Base-by-base conservation (phyloP, 1,139 yeast genomes). In the Scheffersomyces insectosa region DNA sequence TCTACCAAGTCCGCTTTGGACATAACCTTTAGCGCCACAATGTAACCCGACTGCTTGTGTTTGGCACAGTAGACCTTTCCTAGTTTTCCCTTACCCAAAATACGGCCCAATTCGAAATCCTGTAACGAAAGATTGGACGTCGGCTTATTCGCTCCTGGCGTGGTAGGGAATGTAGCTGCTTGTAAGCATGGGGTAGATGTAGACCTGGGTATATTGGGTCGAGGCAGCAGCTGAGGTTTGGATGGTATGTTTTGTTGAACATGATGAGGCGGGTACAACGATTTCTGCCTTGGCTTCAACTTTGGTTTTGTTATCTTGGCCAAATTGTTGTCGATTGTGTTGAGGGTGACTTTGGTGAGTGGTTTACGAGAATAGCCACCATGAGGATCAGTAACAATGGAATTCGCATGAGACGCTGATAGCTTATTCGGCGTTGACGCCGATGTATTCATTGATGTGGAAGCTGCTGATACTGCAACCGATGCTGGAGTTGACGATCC, bases 21-120 rank as follows among this genome's bases (percentile, higher is more conserved):
- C 96, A 93, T 88, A 5, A 86, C 95, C 60, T 93, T 93, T 53
- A 93, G 68, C 0, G 99, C 99, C 62, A 95, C 88, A 2, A 93
- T 74, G 55, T 81, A 88, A 1, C 95, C 96, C 0, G 89, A 78
- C 28, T 66, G 56, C 53, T 79, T 83, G 59, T 91, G 97, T 46
- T 79, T 76, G 11, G 87, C 98, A 57, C 96, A 88, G 63, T 90
- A 91, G 0, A 93, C 99, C 53, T 82, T 83, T 3, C 99, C 99
- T 55, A 91, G 82, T 62, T 90, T 90, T 3, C 99, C 99, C 59
- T 88, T 89, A 0, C 99, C 99, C 32, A 93, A 74, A 45, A 87
- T 83, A 43, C 85, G 79, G 10, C 99, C 99, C 37, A 93, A 77
- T 54, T 90, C 97, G 67, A 89, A 93, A 59, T 88, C 95, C 28